These are phyloP conservation scores for Acer negundo DNA, from an alignment of 345 rosid species.

Conservation along the genomic window DNA sequence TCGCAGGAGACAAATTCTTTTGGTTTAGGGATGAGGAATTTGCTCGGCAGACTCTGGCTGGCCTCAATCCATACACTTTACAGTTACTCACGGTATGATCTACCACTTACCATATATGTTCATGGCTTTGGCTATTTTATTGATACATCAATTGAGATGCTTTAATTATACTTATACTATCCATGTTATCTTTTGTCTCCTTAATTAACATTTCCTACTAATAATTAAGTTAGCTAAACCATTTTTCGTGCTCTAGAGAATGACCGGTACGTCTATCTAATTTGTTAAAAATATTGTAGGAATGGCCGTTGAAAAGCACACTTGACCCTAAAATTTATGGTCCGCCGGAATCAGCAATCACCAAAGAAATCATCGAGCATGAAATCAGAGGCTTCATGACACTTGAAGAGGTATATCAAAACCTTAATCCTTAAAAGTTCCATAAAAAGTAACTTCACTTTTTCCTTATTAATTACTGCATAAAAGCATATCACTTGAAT, in stretches of 20 bases:
- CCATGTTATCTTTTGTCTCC: background rate
- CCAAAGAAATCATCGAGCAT: constrained; percentile 50
- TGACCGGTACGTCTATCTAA: background rate
- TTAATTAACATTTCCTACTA: background rate
- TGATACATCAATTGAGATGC: no score
- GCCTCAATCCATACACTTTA: constrained; percentile 62
- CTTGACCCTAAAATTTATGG: constrained; percentile 74
- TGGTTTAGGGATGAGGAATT: constrained; percentile 6
- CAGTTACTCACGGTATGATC: constrained; percentile 49
- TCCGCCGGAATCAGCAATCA: constrained; percentile 58
- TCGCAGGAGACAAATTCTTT: constrained; percentile 4
- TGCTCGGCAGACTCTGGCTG: constrained; percentile 33
- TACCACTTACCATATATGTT: background rate
- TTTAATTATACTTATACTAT: no score
- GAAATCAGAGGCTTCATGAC: constrained; percentile 57
- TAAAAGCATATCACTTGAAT: no score
- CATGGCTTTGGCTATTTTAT: no score
- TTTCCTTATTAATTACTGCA: no score
- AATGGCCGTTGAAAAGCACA: constrained; percentile 78
- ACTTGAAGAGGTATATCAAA: constrained; percentile 47
- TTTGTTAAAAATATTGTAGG: constrained; percentile 39
- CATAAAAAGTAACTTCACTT: background rate
- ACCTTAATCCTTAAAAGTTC: no score
- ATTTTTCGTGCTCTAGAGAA: no score
- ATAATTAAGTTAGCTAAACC: background rate